phyloP scores from a whole-genome alignment of 768 basidiomycete species.

The Dacryopinax spathularia region DNA sequence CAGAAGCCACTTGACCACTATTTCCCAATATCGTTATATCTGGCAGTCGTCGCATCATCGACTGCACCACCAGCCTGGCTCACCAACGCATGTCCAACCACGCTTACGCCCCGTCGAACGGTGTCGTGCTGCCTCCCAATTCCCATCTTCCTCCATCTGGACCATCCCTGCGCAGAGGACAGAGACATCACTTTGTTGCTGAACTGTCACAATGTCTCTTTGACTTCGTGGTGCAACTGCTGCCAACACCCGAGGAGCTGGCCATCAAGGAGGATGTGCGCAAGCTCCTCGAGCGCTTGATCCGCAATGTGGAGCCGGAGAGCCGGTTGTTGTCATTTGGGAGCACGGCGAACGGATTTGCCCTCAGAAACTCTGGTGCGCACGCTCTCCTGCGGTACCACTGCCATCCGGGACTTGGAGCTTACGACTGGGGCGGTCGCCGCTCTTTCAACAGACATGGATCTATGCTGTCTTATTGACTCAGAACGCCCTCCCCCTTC shows the following conservation, averaged over 20 bases:
- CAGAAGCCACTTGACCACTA: no score
- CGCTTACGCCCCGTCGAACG: neutral
- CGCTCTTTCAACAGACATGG: slow-evolving; percentile 60
- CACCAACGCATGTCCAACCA: slow-evolving; percentile 1
- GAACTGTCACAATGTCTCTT: slow-evolving; percentile 84
- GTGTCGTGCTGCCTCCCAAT: neutral
- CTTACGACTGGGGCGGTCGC: neutral
- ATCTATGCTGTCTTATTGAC: slow-evolving; percentile 91
- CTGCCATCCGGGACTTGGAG: neutral
- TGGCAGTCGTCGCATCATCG: neutral
- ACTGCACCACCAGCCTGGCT: neutral
- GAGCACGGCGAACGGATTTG: slow-evolving; percentile 93
- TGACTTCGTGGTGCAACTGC: slow-evolving; percentile 80
- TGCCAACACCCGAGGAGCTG: slow-evolving; percentile 81
- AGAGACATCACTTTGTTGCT: slow-evolving; percentile 18
- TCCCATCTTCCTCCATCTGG: neutral
- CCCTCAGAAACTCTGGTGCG: slow-evolving; percentile 83
- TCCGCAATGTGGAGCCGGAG: slow-evolving; percentile 85
- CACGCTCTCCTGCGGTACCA: neutral
- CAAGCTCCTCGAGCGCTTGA: slow-evolving; percentile 86
- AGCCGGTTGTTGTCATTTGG: slow-evolving; percentile 87
- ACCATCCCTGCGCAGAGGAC: neutral
- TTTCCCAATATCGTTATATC: neutral
- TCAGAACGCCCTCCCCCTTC: slow-evolving; percentile 55
- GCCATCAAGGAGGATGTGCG: slow-evolving; percentile 92